phyloP scores from a whole-genome alignment of 768 basidiomycete genomes.

The Tricholoma hemisulphureum region DNA sequence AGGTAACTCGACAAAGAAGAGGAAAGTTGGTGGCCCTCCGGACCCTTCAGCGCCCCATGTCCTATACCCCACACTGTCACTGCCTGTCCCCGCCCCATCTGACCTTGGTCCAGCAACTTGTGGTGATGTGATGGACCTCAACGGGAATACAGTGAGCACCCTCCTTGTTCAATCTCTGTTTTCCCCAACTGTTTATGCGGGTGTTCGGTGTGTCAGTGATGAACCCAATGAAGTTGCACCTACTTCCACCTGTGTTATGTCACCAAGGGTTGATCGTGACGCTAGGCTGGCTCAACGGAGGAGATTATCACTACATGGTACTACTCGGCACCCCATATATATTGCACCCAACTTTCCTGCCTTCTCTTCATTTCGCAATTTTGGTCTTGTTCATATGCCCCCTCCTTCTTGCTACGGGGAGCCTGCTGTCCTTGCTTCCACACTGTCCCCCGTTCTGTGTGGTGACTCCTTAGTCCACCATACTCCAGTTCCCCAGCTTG shows the following conservation, averaged over 20 bases:
- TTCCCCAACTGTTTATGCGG: background rate
- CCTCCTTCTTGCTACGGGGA: background rate
- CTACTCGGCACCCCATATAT: background rate
- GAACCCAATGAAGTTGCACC: background rate
- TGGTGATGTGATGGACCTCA: background rate
- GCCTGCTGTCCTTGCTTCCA: background rate
- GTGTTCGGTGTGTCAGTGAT: background rate
- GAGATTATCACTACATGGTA: background rate
- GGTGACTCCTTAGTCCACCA: background rate
- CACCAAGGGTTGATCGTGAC: background rate
- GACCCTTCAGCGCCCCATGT: background rate
- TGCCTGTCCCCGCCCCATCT: background rate
- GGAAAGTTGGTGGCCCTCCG: background rate
- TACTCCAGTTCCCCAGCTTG: background rate
- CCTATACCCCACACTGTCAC: background rate
- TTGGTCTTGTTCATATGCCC: background rate
- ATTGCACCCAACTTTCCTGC: background rate
- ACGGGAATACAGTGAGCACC: background rate
- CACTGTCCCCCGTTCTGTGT: background rate
- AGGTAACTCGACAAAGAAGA: background rate
- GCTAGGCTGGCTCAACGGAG: background rate
- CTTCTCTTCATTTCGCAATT: background rate
- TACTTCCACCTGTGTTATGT: background rate
- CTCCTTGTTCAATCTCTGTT: background rate
- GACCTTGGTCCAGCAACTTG: background rate